phyloP scores from a whole-genome alignment of 768 basidiomycete species.

The Tricholoma terreum region DNA sequence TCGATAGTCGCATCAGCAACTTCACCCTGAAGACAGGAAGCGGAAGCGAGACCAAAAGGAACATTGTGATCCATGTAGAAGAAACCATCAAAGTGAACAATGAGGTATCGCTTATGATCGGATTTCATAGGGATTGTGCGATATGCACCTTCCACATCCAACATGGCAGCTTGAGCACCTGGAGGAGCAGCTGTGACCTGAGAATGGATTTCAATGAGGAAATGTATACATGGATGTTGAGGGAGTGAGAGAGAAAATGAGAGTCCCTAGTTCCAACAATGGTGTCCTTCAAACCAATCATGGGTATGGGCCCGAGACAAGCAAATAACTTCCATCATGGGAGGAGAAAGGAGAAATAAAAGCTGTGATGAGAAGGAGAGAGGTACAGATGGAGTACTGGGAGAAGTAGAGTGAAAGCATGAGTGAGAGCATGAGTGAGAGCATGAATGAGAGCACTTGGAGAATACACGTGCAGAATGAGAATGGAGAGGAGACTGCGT shows the following conservation, averaged over 20 bases:
- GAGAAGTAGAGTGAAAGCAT: neutral
- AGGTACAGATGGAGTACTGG: no score
- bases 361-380: neutral
- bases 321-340: neutral
- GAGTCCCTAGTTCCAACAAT: neutral
- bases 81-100: conserved; percentile 12
- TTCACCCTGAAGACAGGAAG: conserved; percentile 21
- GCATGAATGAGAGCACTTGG: neutral
- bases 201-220: neutral
- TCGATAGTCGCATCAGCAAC: conserved; percentile 22
- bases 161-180: no score
- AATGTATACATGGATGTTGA: neutral
- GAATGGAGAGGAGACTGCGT: no score
- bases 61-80: no score
- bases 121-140: conserved; percentile 26
- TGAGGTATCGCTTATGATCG: conserved; percentile 19
- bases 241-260: neutral
- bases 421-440: neutral
- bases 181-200: conserved; percentile 24
- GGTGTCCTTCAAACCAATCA: conserved; percentile 1
- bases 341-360: neutral
- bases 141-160: conserved; percentile 25
- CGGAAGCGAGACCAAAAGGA: no score
- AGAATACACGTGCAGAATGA: no score
- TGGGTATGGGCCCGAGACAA: neutral